phyloP scores from a whole-genome alignment of 2,329 filamentous ascomycete species.

The Dactylellina parvicollis region DNA sequence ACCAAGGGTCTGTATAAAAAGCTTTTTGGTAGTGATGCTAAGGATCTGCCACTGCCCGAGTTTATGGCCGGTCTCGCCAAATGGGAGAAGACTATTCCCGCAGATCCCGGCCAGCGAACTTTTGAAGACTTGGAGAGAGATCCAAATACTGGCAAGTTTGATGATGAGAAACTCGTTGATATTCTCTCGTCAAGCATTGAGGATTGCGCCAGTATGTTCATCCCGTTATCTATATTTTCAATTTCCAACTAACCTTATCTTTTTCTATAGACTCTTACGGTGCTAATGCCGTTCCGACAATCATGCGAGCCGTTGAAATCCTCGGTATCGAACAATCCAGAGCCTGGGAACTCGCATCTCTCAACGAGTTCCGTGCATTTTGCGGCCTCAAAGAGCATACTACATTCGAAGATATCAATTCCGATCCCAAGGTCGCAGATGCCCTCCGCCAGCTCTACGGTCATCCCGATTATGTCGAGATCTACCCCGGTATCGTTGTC shows the following conservation, averaged over 20 bases:
- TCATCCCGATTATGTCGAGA: constrained; percentile 73
- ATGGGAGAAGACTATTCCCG: constrained; percentile 70
- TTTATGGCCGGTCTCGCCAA: constrained; percentile 72
- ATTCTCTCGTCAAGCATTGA: constrained; percentile 70
- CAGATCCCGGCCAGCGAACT: constrained; percentile 70
- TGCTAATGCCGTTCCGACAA: constrained; percentile 66
- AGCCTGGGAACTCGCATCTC: constrained; percentile 70
- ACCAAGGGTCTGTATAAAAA: constrained; percentile 57
- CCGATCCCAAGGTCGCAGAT: constrained; percentile 68
- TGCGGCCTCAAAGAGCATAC: constrained; percentile 70
- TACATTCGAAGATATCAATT: constrained; percentile 70
- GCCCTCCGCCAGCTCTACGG: constrained; percentile 70
- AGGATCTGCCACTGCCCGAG: constrained; percentile 67
- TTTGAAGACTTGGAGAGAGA: constrained; percentile 66
- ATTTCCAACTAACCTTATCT: neutral
- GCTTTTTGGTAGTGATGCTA: constrained; percentile 44
- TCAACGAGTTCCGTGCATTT: constrained; percentile 74
- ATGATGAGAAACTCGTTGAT: constrained; percentile 69
- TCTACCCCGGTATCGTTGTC: constrained; percentile 75
- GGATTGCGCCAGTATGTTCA: constrained; percentile 70
- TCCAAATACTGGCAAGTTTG: constrained; percentile 66
- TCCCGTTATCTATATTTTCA: constrained; percentile 55
- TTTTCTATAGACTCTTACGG: constrained; percentile 42
- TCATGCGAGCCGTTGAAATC: constrained; percentile 71
- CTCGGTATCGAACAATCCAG: constrained; percentile 72